These are phyloP conservation scores for Aspergillus funiculosus DNA, from an alignment of 495 filamentous ascomycete species.

Conservation along the genomic window DNA sequence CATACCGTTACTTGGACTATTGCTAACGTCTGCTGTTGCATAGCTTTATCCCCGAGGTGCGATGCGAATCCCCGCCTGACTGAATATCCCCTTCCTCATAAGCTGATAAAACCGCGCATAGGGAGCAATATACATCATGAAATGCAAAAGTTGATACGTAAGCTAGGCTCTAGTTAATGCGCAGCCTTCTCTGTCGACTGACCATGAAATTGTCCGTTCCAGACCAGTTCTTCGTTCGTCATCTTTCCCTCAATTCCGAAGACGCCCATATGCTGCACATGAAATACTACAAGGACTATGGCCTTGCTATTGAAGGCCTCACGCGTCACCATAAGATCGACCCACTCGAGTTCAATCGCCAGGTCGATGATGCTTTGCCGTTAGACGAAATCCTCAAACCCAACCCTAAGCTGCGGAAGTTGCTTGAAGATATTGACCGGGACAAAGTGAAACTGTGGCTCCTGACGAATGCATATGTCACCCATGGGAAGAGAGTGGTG, in stretches of 20 bases:
- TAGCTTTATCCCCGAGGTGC: slow-evolving; percentile 52
- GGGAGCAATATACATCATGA: slow-evolving; percentile 65
- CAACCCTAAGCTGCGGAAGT: slow-evolving; percentile 62
- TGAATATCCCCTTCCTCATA: too few species aligned
- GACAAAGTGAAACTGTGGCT: slow-evolving; percentile 84
- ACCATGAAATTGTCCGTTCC: background rate
- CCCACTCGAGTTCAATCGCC: slow-evolving; percentile 85
- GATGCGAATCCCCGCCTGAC: slow-evolving; percentile 2
- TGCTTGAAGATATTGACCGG: slow-evolving; percentile 74
- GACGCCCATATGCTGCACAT: slow-evolving; percentile 78
- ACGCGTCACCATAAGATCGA: slow-evolving; percentile 94
- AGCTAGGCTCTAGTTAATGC: too few species aligned
- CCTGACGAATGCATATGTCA: slow-evolving; percentile 93
- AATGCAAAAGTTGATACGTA: slow-evolving; percentile 64
- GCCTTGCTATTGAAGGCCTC: slow-evolving; percentile 91
- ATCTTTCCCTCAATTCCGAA: slow-evolving; percentile 63
- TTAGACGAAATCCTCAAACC: slow-evolving; percentile 77
- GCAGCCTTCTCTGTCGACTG: background rate
- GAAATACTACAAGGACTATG: slow-evolving; percentile 93
- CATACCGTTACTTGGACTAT: background rate
- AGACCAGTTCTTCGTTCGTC: slow-evolving; percentile 75
- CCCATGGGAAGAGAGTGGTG: slow-evolving; percentile 76
- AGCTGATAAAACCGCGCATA: slow-evolving; percentile 23
- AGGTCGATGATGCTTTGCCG: slow-evolving; percentile 93
- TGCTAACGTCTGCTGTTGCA: slow-evolving; percentile 7